phyloP scores from a whole-genome alignment of 805 yeast genomes.

The Kodamaea kaohsiungensis region DNA sequence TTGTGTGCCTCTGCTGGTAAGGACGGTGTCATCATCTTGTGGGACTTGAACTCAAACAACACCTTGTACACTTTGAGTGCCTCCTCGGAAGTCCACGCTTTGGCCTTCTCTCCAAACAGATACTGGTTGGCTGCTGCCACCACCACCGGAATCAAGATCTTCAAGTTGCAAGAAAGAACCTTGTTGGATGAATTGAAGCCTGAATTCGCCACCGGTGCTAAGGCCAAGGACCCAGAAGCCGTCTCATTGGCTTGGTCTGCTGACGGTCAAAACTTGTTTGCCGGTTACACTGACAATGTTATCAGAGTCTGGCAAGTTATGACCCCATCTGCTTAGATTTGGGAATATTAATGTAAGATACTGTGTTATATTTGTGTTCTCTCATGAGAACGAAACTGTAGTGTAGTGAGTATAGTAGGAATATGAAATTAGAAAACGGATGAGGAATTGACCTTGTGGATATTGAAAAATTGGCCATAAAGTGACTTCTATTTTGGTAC shows the following conservation, averaged over 20 bases:
- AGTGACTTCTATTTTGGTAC: no score
- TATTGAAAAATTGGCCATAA: no score
- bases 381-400: background rate
- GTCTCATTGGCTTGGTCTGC: conserved; percentile 99
- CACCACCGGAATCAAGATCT: conserved; percentile 95
- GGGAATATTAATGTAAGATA: conserved; percentile 5
- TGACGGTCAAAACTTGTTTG: conserved; percentile 98
- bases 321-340: conserved; percentile 63
- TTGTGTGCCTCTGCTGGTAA: conserved; percentile 99
- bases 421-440: no score
- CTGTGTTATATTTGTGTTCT: background rate
- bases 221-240: conserved; percentile 97
- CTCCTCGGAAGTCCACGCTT: conserved; percentile 95
- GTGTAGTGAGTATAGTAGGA: background rate
- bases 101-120: conserved; percentile 99
- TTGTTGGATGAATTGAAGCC: conserved; percentile 98
- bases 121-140: conserved; percentile 99
- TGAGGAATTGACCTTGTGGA: no score
- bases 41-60: conserved; percentile 89
- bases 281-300: conserved; percentile 99
- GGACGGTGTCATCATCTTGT: conserved; percentile 97
- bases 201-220: conserved; percentile 84
- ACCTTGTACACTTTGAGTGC: conserved; percentile 92
- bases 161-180: conserved; percentile 92
- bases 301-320: conserved; percentile 99